A percentile compares a stretch with the other conserved stretches of the same genome.
Conservation (phyloP, 2,329 filamentous ascomycete species). For the Aspergillus sp. region DNA sequence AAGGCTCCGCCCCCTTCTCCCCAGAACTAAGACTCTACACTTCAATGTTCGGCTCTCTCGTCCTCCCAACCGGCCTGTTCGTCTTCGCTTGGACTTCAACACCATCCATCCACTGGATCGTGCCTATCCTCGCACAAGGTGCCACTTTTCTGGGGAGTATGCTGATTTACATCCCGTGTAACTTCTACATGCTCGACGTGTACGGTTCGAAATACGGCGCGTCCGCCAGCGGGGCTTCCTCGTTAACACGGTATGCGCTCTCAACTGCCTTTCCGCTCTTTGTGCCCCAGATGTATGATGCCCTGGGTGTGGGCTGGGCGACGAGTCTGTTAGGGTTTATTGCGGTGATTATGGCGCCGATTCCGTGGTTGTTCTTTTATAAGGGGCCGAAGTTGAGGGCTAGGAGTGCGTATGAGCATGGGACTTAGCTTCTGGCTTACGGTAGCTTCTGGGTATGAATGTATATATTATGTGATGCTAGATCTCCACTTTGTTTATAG, state of each 20-base stretch:
- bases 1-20: background rate
- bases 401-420: slow-evolving; percentile 28
- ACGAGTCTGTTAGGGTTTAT: slow-evolving; percentile 40
- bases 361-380: slow-evolving; percentile 37
- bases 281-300: slow-evolving; percentile 39
- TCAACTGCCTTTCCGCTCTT: slow-evolving; percentile 41
- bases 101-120: slow-evolving; percentile 30
- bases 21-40: slow-evolving; percentile 27
- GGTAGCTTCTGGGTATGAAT: too few relatives aligned
- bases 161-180: slow-evolving; percentile 35
- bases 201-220: slow-evolving; percentile 42
- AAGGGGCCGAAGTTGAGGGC: slow-evolving; percentile 33
- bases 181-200: slow-evolving; percentile 43
- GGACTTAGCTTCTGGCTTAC: background rate
- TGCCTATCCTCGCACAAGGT: slow-evolving; percentile 28
- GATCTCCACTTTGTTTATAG: too few relatives aligned
- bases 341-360: slow-evolving; percentile 35
- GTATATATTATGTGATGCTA: too few relatives aligned
- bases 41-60: slow-evolving; percentile 25
- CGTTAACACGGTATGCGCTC: slow-evolving; percentile 28
- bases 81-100: slow-evolving; percentile 67
- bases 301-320: slow-evolving; percentile 43
- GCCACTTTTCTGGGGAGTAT: slow-evolving; percentile 26
- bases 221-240: slow-evolving; percentile 32
- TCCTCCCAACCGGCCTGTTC: slow-evolving; percentile 58